Base-by-base conservation (phyloP, 495 filamentous ascomycete genomes). In the Xeromyces bisporus region DNA sequence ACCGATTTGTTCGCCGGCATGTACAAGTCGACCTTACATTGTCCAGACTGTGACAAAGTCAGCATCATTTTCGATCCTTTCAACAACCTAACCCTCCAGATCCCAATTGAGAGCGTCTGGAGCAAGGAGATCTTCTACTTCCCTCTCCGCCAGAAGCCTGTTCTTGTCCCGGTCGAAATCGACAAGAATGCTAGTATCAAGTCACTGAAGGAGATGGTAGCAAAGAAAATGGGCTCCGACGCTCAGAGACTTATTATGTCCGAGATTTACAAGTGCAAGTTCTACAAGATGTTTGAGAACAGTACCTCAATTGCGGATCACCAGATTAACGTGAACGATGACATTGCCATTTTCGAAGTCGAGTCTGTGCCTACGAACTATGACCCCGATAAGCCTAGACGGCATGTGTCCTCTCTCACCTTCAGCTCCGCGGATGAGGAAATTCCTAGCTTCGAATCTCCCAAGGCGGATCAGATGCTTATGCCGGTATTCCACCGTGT, bases 51-150 rank as follows among this genome's bases (percentile, higher is more conserved):
- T 47, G 67, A 77, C 34, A 97, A 97, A 59, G 77, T 93, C 55
- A 93, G 84, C 65, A 93, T 97, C 38, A 97, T 89, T 3, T 96
- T 97, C 41, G 89, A 97, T 56, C 89, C 89, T 2, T 97, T 92
- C 66, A 94, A 81, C 58, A 89, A 84, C 35, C 53, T 96, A 18
- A 93, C 91, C 0, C 58, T 97, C 15, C 91, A 89, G 34, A 58
- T 97, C 18, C 91, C 89, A 0, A 69, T 92, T 34, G 75, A 84
- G 42, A 80, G 73, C 32, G 58, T 77, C 13, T 89, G 80, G 73
- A 66, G 55, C 32, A 74, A 76, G 35, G 58, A 70, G 2, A 58
- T 96, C 29, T 74, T 63, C 36, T 93, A 75, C 53, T 75, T 77
- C 34, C 79, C 81, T 6, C 56, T 87, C 6, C 65, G 74, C 31